These are phyloP conservation scores for Phytophthora capsici DNA, from an alignment of 352 stramenopile species.

Conservation along the genomic window DNA sequence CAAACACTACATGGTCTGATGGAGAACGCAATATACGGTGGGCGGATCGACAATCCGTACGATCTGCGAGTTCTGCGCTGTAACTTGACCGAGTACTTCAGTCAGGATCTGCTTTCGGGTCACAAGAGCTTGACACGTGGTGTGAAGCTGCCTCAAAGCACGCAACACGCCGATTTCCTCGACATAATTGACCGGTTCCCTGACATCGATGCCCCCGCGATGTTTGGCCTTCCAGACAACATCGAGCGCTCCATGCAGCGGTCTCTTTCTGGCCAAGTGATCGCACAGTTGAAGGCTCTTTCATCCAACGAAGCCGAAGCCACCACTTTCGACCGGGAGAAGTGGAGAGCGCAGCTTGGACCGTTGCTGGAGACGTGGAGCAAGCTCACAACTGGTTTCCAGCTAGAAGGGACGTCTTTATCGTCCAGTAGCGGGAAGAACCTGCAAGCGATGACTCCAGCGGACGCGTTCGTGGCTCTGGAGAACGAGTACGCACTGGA, in stretches of 20 bases:
- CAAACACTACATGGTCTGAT: constrained; percentile 93
- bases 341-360: constrained; percentile 88
- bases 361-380: constrained; percentile 92
- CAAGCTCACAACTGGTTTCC: constrained; percentile 76
- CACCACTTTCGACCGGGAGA: constrained; percentile 91
- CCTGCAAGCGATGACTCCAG: constrained; percentile 62
- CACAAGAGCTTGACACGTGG: constrained; percentile 66
- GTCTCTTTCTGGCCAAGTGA: constrained; percentile 83
- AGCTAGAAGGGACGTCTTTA: constrained; percentile 44
- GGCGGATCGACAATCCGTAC: constrained; percentile 94
- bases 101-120: constrained; percentile 70
- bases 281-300: constrained; percentile 88
- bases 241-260: constrained; percentile 95
- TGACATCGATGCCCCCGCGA: constrained; percentile 71
- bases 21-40: constrained; percentile 96
- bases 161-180: constrained; percentile 70
- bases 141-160: constrained; percentile 75
- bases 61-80: constrained; percentile 91
- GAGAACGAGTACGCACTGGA: constrained; percentile 89
- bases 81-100: constrained; percentile 91
- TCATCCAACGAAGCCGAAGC: constrained; percentile 62
- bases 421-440: constrained; percentile 37
- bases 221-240: constrained; percentile 95
- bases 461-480: constrained; percentile 91
- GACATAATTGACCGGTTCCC: constrained; percentile 78